Evolutionary conservation across 768 basidiomycete genomes (phyloP).

Genomic region (Tricholoma bakamatsutake): DNA sequence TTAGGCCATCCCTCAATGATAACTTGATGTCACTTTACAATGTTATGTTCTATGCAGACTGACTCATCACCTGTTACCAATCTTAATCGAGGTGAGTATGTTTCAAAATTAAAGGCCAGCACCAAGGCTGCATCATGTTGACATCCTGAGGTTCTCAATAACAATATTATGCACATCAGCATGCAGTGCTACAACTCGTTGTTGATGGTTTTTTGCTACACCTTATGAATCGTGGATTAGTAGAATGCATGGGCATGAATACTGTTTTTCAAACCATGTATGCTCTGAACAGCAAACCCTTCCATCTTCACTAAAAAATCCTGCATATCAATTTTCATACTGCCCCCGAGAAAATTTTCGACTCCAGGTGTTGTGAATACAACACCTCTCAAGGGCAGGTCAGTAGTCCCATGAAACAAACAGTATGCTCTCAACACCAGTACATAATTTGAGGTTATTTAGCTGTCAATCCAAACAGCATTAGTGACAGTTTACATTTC

Average conservation of each 20-base stretch:
- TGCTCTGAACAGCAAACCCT: constrained; percentile 10
- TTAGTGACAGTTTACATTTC: too few species aligned
- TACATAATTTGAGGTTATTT: too few species aligned
- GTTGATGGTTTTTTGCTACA: too few species aligned
- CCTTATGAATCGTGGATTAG: too few species aligned
- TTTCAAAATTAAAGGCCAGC: background rate
- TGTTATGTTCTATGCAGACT: constrained; percentile 10
- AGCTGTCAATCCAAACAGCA: too few species aligned
- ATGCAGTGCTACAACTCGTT: background rate
- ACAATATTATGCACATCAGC: background rate
- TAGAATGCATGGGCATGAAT: too few species aligned
- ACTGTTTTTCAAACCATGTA: constrained; percentile 13
- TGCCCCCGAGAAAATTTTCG: constrained; percentile 5
- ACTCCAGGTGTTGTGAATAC: constrained; percentile 5
- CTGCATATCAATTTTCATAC: too few species aligned
- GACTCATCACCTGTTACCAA: constrained; percentile 5
- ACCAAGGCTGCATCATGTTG: background rate
- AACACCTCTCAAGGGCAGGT: background rate
- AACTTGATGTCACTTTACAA: constrained; percentile 10
- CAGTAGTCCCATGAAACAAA: too few species aligned
- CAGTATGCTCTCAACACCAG: too few species aligned
- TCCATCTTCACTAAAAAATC: too few species aligned
- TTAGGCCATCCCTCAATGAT: constrained; percentile 14
- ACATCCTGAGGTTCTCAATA: background rate
- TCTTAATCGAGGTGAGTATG: background rate